Conservation (phyloP, 2,329 filamentous ascomycete genomes). For the Fusarium concolor region DNA sequence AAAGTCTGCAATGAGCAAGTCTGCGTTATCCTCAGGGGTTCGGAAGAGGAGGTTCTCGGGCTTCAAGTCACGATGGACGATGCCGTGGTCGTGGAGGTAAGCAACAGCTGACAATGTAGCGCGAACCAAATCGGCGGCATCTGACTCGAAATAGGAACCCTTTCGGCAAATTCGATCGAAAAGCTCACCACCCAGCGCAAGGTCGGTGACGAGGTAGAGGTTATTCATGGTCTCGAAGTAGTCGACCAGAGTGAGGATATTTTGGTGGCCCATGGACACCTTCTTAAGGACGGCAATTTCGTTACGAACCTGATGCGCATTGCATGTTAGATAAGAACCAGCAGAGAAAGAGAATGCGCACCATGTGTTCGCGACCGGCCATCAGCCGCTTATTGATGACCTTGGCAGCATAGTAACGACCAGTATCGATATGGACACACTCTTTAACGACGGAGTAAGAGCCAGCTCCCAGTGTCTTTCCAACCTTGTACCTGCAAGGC, state of each 20-base stretch:
- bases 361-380: slow-evolving; percentile 98
- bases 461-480: slow-evolving; percentile 95
- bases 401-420: slow-evolving; percentile 97
- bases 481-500: slow-evolving; percentile 97
- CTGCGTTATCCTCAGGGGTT: slow-evolving; percentile 96
- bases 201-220: slow-evolving; percentile 96
- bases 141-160: slow-evolving; percentile 97
- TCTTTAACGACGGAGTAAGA: slow-evolving; percentile 99
- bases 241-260: slow-evolving; percentile 96
- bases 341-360: slow-evolving; percentile 53
- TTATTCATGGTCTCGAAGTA: slow-evolving; percentile 99
- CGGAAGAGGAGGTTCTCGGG: slow-evolving; percentile 97
- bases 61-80: slow-evolving; percentile 97
- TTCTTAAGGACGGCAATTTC: slow-evolving; percentile 97
- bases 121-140: slow-evolving; percentile 94
- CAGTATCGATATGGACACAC: slow-evolving; percentile 98
- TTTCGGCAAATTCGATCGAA: slow-evolving; percentile 99
- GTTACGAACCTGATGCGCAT: slow-evolving; percentile 79
- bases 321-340: slow-evolving; percentile 23
- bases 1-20: slow-evolving; percentile 97
- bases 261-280: slow-evolving; percentile 99
- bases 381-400: slow-evolving; percentile 99
- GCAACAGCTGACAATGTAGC: slow-evolving; percentile 97
- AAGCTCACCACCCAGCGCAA: slow-evolving; percentile 94
- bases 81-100: slow-evolving; percentile 98